Evolutionary conservation across 345 rosid genomes (phyloP), one percentile per base, ranked within the genome.

Genomic region (Gossypium arboreum): DNA sequence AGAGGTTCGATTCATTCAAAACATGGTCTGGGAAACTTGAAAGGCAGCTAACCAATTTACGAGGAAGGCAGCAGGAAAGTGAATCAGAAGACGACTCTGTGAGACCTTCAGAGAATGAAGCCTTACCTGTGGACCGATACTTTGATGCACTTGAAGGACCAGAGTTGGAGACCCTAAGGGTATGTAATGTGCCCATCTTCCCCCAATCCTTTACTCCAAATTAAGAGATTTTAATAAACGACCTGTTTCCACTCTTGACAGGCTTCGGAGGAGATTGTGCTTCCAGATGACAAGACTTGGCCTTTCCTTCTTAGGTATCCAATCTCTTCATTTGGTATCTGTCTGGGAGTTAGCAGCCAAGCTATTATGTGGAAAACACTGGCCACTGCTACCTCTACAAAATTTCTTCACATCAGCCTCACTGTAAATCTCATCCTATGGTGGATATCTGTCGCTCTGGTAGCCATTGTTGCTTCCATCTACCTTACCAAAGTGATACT

Each of bases 1-100:
- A 77, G 25, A 80, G 97, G 71, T 92, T 67, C 78, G 92, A 94
- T 81, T 81, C 97, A 6, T 92, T 94, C 87, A 92, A 92, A 73
- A 94, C 98, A n/a, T 89, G 93, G 92, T 92, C 98, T 0, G 97
- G 94, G 65, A 91, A 76, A 80, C 85, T 94, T 8, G 97, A 94
- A 85, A 87, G 93, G 72, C 93, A 92, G 82, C 51, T 92, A 44
- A 64, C 94, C 0, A 83, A 79, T 73, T 65, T 94, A 39, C 91
- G 90, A 0, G 92, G 92, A 48, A 90, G 66, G 84, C 85, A 89
- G 2, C 80, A 25, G 3, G 82, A 78, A 57, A 4, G 2, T 15
- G 72, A 54, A 45, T 45, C 82, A 0, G 84, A 78, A 25, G 79
- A 83, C 16, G 45, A 22, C 12, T 47, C 20, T 12, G 73, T 58